Evolutionary conservation across 2,329 filamentous ascomycete species (phyloP), one percentile per base, ranked within the genome.

Genomic region (Arthrobotrys sinensis): DNA sequence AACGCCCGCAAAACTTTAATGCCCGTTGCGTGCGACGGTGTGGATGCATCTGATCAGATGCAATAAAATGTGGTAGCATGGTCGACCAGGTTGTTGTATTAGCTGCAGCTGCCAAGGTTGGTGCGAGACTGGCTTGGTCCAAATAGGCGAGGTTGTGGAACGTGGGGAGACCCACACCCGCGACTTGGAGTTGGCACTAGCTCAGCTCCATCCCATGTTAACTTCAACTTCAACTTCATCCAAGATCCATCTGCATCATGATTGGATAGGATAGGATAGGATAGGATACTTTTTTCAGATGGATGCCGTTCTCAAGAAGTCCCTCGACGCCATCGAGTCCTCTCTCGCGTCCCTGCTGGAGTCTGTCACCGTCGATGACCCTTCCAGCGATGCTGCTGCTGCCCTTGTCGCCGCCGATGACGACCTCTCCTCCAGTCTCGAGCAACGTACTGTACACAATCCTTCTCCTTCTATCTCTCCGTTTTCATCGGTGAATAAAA

Each of bases 361-460:
- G 83, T 94, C 92, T 0, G 91, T 96, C 79, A 88, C 92, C 4
- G 92, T 93, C 80, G 95, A 94, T 85, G 93, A 94, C 82, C 93
- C 93, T 0, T 92, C 91, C 5, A 86, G 89, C 3, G 84, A 87
- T 40, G 89, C 91, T 28, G 92, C 91, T 4, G 86, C 89, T 71
- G 91, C 94, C 80, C 89, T 96, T 8, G 86, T 92, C 16, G 86
- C 87, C 6, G 93, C 92, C 24, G 92, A 96, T 82, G 86, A 87
- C 48, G 89, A 91, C 76, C 87, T 96, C 52, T 88, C 86, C 81
- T 86, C 87, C 80, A 90, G 91, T 3, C 86, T 96, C 1, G 87
- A 90, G 81, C 86, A 91, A 83, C 85, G 92, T 92, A 86, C 68
- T 83, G 81, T 53, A 55, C 52, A 64, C 64, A 62, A 1, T 19